Evolutionary conservation across 352 stramenopile genomes (phyloP), one percentile per base, ranked within the genome.

Genomic region (Blastocystis sp.): DNA sequence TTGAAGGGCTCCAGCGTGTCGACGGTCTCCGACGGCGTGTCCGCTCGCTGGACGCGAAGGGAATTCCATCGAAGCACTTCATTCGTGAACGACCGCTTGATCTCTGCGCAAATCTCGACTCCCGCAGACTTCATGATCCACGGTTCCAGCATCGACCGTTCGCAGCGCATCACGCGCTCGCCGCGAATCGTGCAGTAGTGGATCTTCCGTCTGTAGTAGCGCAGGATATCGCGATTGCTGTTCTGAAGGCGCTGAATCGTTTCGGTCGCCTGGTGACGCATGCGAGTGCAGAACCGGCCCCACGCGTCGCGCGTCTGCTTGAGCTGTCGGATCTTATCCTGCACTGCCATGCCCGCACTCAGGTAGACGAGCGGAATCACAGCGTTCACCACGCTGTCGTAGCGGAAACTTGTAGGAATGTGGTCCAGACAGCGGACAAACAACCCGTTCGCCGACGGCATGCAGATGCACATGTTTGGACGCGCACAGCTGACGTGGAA

Each of bases 121-220:
- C 63, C 63, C 27, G 9, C 4, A 27, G 44, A 11, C 27, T 29
- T 53, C 36, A 48, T 34, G 36, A 75, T 53, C 63, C 63, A 75
- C 24, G 1, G 7, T n/a, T 75, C 63, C 40, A 53, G 32, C 63
- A 75, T 75, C n/a, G 63, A 75, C 32, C n/a, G 21, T 29, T 75
- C 63, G 14, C 36, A 34, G 16, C 27, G 63, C 27, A 81, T 11
- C 21, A 63, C 0, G 36, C 42, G 27, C 4, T 64, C 51, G 14
- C 21, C 4, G 0, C 36, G 32, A 1, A 81, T 24, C 6, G 16
- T 63, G 34, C 46, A 81, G 38, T 40, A 64, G 29, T 64, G n/a
- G 4, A 81, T 42, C 69, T 81, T 81, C 21, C 69, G 69, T 44
- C 42, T 64, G 18, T 81, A 42, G 14, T 48, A 64, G 21, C 40